Percentiles rank a stretch among this genome's conserved stretches.
phyloP scores from a whole-genome alignment of 2,329 filamentous ascomycete species.

The Cladosporium sp. region DNA sequence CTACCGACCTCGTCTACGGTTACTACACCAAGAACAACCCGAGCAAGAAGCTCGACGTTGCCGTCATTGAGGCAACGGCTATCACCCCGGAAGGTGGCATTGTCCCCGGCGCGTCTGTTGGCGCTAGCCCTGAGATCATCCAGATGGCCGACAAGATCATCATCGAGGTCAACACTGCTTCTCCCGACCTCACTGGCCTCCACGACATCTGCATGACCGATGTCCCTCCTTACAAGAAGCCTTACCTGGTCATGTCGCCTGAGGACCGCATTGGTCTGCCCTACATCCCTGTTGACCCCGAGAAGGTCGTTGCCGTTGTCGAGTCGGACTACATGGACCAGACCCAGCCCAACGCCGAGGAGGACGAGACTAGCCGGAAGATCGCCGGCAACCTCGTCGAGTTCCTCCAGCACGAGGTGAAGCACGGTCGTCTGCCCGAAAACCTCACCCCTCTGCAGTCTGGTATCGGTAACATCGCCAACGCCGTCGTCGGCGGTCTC shows the following conservation, averaged over 20 bases:
- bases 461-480: conserved; percentile 89
- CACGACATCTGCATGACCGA: conserved; percentile 92
- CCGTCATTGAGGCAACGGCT: conserved; percentile 72
- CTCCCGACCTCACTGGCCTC: conserved; percentile 77
- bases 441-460: conserved; percentile 77
- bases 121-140: conserved; percentile 73
- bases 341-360: conserved; percentile 67
- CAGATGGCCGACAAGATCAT: conserved; percentile 84
- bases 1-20: conserved; percentile 71
- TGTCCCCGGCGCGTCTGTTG: conserved; percentile 78
- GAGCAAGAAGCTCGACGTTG: conserved; percentile 70
- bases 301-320: conserved; percentile 76
- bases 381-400: conserved; percentile 80
- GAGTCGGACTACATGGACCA: conserved; percentile 79
- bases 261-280: conserved; percentile 81
- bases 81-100: conserved; percentile 87
- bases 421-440: conserved; percentile 66
- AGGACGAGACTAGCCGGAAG: conserved; percentile 63
- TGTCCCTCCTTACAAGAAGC: conserved; percentile 71
- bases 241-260: conserved; percentile 76
- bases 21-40: conserved; percentile 73
- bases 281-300: conserved; percentile 76
- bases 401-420: conserved; percentile 79
- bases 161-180: conserved; percentile 83
- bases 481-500: conserved; percentile 81